These are phyloP conservation scores for Scedosporium minutisporum DNA, from an alignment of 2,329 filamentous ascomycete genomes.

Conservation along the genomic window DNA sequence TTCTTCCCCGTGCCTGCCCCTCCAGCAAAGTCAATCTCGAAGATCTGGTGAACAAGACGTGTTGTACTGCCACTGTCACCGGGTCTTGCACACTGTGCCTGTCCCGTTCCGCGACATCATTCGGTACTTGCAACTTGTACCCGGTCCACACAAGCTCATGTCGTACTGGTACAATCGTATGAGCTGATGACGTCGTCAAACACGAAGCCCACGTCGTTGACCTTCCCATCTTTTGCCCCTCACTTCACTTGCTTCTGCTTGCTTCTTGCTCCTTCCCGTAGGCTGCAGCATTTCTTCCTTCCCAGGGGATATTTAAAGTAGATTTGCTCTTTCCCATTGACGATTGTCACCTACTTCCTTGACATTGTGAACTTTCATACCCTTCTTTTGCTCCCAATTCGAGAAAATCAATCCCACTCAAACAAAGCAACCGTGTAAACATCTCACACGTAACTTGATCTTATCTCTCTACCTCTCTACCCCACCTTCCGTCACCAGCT, in stretches of 20 bases:
- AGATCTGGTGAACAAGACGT: too few relatives aligned
- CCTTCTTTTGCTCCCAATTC: background rate
- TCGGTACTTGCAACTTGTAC: too few relatives aligned
- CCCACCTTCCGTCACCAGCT: background rate
- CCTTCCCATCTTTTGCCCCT: background rate
- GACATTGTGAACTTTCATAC: background rate
- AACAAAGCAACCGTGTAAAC: background rate
- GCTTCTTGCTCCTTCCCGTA: background rate
- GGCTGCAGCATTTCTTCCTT: background rate
- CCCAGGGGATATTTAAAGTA: background rate
- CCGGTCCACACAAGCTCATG: too few relatives aligned
- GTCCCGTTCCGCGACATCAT: too few relatives aligned
- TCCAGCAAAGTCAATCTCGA: too few relatives aligned
- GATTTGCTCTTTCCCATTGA: background rate
- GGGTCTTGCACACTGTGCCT: too few relatives aligned
- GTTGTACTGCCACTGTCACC: too few relatives aligned
- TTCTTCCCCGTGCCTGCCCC: too few relatives aligned
- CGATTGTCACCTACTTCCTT: background rate
- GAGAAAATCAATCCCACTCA: background rate
- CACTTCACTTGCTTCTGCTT: background rate
- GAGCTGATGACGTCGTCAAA: background rate
- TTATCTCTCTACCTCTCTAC: background rate
- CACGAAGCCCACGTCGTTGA: background rate
- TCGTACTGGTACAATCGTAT: too few relatives aligned
- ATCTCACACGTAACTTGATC: background rate